phyloP scores from a whole-genome alignment of 805 yeast genomes.

The Ascoidea rubescens region DNA sequence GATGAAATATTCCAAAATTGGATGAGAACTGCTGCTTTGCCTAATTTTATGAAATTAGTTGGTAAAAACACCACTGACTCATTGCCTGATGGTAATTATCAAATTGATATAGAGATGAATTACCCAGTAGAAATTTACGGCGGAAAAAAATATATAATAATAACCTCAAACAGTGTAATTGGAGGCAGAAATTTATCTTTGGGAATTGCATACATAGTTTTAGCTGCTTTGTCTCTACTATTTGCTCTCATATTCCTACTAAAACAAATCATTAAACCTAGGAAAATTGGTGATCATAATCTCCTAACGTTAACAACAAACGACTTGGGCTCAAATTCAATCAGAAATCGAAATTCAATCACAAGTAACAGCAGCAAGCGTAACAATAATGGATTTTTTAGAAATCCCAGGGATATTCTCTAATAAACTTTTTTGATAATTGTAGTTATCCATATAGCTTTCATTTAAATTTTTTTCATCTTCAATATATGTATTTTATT shows the following conservation, averaged over 20 bases:
- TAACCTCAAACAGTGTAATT: constrained; percentile 69
- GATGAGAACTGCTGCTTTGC: constrained; percentile 75
- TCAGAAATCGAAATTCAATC: not conserved
- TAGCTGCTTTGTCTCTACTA: constrained; percentile 62
- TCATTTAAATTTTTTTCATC: too few relatives aligned
- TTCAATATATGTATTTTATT: too few relatives aligned
- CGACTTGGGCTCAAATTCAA: not conserved
- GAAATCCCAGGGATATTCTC: not conserved
- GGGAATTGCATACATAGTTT: constrained; percentile 75
- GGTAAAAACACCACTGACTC: constrained; percentile 45
- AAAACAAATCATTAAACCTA: constrained; percentile 75
- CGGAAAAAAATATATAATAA: constrained; percentile 74
- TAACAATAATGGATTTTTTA: too few relatives aligned
- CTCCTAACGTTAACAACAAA: constrained; percentile 28
- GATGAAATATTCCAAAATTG: constrained; percentile 72
- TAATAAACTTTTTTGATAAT: too few relatives aligned
- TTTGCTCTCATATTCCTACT: constrained; percentile 65
- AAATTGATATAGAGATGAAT: constrained; percentile 52
- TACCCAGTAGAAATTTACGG: constrained; percentile 77
- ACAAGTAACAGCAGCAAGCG: too few relatives aligned
- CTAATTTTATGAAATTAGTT: constrained; percentile 52
- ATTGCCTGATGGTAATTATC: constrained; percentile 48
- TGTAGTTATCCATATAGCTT: not conserved
- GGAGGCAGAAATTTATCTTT: constrained; percentile 83
- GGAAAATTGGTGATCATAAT: constrained; percentile 72